phyloP scores from a whole-genome alignment of 345 rosid genomes.

The Camelina hispida region DNA sequence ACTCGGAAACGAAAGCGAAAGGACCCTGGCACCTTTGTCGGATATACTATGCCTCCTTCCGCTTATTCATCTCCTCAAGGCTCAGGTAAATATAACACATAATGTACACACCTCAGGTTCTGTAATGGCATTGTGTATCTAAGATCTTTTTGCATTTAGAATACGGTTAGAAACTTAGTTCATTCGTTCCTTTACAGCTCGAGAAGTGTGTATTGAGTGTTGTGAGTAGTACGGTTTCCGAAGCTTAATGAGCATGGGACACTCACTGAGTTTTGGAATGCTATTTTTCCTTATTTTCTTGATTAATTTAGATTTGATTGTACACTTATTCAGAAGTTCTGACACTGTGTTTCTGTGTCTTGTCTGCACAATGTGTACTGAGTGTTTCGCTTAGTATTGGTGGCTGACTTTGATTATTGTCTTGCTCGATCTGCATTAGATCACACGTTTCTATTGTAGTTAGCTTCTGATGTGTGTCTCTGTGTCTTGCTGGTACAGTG shows the following conservation, averaged over 20 bases:
- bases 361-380: not conserved
- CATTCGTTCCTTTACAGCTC: not conserved
- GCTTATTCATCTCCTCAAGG: conserved; percentile 83
- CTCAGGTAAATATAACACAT: conserved; percentile 62
- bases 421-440: not conserved
- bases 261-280: not conserved
- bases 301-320: not conserved
- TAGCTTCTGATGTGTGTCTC: not conserved
- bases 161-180: not conserved
- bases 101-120: not conserved
- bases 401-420: not conserved
- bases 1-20: conserved; percentile 62
- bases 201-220: conserved; percentile 10
- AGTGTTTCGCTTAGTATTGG: conserved; percentile 2
- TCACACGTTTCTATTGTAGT: not conserved
- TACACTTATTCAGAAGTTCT: not conserved
- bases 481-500: not conserved
- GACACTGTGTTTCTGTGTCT: not conserved
- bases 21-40: conserved; percentile 51
- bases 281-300: not conserved
- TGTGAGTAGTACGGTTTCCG: not conserved
- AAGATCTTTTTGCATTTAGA: not conserved
- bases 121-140: not conserved
- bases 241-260: not conserved
- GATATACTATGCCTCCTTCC: conserved; percentile 75